phyloP scores from a whole-genome alignment of 495 filamentous ascomycete species.

The Lophium mytilinum region DNA sequence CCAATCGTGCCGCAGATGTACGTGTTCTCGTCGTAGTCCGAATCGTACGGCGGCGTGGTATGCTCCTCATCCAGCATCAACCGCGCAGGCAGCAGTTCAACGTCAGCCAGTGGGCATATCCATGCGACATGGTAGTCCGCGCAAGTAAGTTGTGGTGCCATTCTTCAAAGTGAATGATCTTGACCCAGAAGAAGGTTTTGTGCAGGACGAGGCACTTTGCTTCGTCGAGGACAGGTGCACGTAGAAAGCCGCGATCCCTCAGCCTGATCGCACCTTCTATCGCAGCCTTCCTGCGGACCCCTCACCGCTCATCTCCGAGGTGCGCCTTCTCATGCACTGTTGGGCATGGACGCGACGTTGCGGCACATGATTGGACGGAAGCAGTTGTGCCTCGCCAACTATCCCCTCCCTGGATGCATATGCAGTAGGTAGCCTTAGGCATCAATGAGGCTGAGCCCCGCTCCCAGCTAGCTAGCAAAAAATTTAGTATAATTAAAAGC shows the following conservation, averaged over 20 bases:
- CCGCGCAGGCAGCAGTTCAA: constrained; percentile 5
- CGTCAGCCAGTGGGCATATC: constrained; percentile 8
- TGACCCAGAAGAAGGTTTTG: background rate
- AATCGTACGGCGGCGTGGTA: background rate
- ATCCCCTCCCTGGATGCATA: too few relatives aligned
- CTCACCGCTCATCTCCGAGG: background rate
- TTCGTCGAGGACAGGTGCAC: background rate
- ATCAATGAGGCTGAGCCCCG: background rate
- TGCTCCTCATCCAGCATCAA: constrained; percentile 11
- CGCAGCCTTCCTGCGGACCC: background rate
- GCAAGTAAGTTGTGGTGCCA: constrained; percentile 5
- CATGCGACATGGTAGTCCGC: constrained; percentile 8
- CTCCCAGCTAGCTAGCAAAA: background rate
- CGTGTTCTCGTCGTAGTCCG: constrained; percentile 13
- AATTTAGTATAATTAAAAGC: too few relatives aligned
- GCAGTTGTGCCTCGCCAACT: too few relatives aligned
- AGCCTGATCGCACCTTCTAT: background rate
- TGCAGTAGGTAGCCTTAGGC: background rate
- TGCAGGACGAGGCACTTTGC: background rate
- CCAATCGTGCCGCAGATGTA: constrained; percentile 12
- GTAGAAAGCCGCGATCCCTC: background rate
- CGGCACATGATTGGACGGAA: too few relatives aligned
- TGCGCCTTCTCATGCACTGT: background rate
- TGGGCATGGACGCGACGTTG: too few relatives aligned
- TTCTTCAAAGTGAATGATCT: background rate